Evolutionary conservation across 108 stramenopile genomes (phyloP), one percentile per base, ranked within the genome.

Genomic region (Cyclotella sp.): DNA sequence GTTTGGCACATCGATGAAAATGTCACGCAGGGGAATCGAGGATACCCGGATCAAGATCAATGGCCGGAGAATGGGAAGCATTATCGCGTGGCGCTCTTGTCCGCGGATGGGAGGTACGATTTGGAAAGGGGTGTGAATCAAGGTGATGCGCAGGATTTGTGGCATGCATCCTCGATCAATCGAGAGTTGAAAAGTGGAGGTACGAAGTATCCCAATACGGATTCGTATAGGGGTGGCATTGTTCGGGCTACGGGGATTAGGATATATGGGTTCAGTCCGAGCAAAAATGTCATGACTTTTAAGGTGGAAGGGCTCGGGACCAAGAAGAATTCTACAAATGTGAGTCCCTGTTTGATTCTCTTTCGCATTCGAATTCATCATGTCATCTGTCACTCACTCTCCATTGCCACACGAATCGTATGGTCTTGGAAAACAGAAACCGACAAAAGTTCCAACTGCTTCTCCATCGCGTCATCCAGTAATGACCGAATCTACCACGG

Each of bases 21-120:
- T 41, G 77, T 49, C 46, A 43, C 30, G 26, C 78, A 84, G 41
- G 64, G 57, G 39, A 59, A 64, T 51, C 39, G 58, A 26, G 89
- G 89, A 0, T 76, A 79, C 72, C 90, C 90, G 0, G 73, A 60
- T 8, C 76, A 86, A 46, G 51, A 30, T 15, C 68, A 51, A 12
- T 95, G 89, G 89, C 94, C 94, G 1, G 43, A 67, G 28, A 90
- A 90, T 58, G 82, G 81, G 12, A 68, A 75, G n/a, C 91, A 94
- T 73, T 94, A 94, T 64, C 46, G 68, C 47, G 87, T 94, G 7
- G 90, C 91, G 7, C 28, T 94, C 5, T 49, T 94, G 26, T 72
- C 81, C 46, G 90, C 91, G 3, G 93, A 94, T 72, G 93, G 93
- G 2, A 73, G 81, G 0, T 94, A 88, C 62, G 84, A 94, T 63